phyloP scores from a whole-genome alignment of 306 rosid species.

The Gastrolobium bilobum region DNA sequence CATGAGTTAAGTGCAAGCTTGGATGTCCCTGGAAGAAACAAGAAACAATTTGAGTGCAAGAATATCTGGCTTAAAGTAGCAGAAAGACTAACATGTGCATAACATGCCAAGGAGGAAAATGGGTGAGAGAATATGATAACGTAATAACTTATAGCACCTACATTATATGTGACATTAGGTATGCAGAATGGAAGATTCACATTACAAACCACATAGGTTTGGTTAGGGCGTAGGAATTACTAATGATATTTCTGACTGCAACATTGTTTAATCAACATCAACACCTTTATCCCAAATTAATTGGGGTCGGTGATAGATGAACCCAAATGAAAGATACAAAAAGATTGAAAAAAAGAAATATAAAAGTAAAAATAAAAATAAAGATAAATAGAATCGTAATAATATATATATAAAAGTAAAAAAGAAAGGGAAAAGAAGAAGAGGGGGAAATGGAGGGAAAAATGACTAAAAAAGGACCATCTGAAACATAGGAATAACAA shows the following conservation, averaged over 20 bases:
- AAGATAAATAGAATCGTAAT: too few species aligned
- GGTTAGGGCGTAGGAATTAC: constrained; percentile 1
- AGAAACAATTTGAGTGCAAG: constrained; percentile 40
- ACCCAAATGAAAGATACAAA: too few species aligned
- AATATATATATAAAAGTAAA: too few species aligned
- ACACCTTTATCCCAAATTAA: too few species aligned
- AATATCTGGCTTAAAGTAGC: constrained; percentile 11
- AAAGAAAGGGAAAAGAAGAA: too few species aligned
- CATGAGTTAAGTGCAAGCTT: constrained; percentile 91
- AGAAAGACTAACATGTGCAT: constrained; percentile 19
- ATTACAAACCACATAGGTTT: constrained; percentile 11
- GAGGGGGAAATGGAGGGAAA: too few species aligned
- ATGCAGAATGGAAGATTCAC: constrained; percentile 12
- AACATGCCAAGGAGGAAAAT: constrained; percentile 23
- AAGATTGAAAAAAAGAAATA: too few species aligned
- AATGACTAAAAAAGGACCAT: too few species aligned
- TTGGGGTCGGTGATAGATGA: too few species aligned
- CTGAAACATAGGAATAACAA: too few species aligned
- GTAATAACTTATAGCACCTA: neutral
- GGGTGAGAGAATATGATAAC: constrained; percentile 6
- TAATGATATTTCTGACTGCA: neutral
- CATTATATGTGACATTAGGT: neutral
- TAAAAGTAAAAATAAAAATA: too few species aligned
- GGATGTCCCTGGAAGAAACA: constrained; percentile 72
- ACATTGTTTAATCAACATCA: constrained; percentile 16